Percentiles rank a stretch among this genome's conserved stretches.
Evolutionary conservation across 306 rosid species (phyloP).

Genomic region (Castanea sativa): DNA sequence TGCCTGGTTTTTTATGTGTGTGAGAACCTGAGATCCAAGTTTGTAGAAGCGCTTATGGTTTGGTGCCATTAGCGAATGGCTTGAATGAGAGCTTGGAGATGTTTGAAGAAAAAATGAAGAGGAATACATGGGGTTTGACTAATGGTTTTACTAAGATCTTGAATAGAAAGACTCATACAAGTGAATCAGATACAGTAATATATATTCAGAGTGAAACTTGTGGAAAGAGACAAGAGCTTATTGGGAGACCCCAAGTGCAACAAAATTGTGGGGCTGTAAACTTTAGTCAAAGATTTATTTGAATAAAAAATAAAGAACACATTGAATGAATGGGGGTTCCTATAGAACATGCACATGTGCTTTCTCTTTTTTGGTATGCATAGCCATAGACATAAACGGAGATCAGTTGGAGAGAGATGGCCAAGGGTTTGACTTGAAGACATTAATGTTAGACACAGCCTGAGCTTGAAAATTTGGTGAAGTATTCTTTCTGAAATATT

Average conservation of each 20-base stretch:
- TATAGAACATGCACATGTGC: not conserved
- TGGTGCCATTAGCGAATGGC: conserved; percentile 36
- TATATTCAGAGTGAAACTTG: conserved; percentile 9
- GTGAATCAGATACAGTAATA: not conserved
- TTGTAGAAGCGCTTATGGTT: conserved; percentile 28
- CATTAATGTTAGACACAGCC: not conserved
- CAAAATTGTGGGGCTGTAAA: not conserved
- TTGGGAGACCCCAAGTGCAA: not conserved
- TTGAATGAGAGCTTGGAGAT: conserved; percentile 15
- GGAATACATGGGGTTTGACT: conserved; percentile 23
- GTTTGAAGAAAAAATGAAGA: conserved; percentile 10
- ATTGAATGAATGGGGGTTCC: not conserved
- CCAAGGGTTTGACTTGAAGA: not conserved
- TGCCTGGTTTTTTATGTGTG: conserved; percentile 31
- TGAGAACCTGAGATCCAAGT: conserved; percentile 38
- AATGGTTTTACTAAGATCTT: not conserved
- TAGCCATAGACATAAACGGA: not conserved
- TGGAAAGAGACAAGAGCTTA: not conserved
- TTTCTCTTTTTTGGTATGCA: not conserved
- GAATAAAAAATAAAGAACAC: not conserved
- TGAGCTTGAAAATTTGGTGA: not conserved
- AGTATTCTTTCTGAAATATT: not conserved
- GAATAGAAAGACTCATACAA: not conserved
- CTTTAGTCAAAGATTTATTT: not conserved
- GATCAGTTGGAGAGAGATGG: not conserved